Percentiles rank a stretch among this genome's conserved stretches.
Evolutionary conservation across 495 filamentous ascomycete genomes (phyloP).

Genomic region (Trichodelitschia bisporula): DNA sequence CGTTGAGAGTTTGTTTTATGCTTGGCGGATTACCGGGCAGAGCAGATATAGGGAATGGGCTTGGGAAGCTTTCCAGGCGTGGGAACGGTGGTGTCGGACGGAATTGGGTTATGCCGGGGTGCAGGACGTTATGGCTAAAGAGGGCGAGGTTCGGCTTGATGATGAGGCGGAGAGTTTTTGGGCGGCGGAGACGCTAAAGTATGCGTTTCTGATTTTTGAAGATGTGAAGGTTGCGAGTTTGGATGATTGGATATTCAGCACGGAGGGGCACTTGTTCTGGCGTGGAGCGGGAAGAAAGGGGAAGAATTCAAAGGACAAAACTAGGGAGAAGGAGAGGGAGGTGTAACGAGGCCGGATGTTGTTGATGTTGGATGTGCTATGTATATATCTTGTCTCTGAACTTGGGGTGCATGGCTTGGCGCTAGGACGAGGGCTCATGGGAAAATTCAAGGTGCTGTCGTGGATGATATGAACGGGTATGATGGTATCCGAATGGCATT

Average conservation of each 20-base stretch:
- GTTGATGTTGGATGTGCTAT: too few relatives aligned
- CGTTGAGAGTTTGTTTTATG: constrained; percentile 14
- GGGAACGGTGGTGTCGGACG: constrained; percentile 13
- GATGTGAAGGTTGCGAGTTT: constrained; percentile 8
- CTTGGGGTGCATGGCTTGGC: too few relatives aligned
- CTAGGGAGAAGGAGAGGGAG: too few relatives aligned
- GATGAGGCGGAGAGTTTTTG: constrained; percentile 11
- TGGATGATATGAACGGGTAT: too few relatives aligned
- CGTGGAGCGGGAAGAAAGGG: constrained; percentile 2
- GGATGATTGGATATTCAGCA: constrained; percentile 13
- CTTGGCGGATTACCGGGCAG: constrained; percentile 14
- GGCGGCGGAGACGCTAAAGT: constrained; percentile 13
- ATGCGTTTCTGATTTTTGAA: constrained; percentile 9
- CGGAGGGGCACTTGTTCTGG: constrained; percentile 11
- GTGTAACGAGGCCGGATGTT: too few relatives aligned
- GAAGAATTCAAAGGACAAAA: too few relatives aligned
- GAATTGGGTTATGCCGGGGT: constrained; percentile 15
- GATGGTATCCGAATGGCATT: too few relatives aligned
- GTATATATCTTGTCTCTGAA: too few relatives aligned
- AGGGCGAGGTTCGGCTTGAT: constrained; percentile 2
- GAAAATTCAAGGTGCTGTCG: too few relatives aligned
- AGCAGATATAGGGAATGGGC: constrained; percentile 10
- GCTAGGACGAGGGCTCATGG: too few relatives aligned
- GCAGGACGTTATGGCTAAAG: constrained; percentile 11
- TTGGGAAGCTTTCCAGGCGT: constrained; percentile 12